These are phyloP conservation scores for Candida tibetensis DNA, from an alignment of 805 yeast species.

Conservation along the genomic window DNA sequence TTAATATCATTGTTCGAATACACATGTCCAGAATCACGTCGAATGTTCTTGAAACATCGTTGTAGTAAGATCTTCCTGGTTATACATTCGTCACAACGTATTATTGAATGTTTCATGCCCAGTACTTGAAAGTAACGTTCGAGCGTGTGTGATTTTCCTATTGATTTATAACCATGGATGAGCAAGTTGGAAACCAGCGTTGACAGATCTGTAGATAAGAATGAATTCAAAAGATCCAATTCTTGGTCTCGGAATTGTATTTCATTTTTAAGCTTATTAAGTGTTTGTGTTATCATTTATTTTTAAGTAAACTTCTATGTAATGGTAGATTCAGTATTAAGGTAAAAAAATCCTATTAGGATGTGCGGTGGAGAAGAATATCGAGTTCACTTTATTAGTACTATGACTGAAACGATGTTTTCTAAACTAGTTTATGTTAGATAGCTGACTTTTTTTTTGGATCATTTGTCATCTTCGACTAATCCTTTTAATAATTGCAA, in stretches of 20 bases:
- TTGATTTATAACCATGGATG: slow-evolving; percentile 48
- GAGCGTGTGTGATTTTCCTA: slow-evolving; percentile 47
- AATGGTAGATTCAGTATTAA: no score
- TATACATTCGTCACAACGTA: slow-evolving; percentile 47
- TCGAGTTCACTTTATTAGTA: no score
- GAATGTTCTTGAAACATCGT: slow-evolving; percentile 37
- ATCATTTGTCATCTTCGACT: slow-evolving; percentile 24
- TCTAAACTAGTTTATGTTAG: no score
- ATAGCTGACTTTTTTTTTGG: no score
- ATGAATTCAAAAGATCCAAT: slow-evolving; percentile 32
- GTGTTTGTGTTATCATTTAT: background rate
- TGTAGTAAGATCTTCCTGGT: slow-evolving; percentile 41
- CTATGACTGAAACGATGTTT: no score
- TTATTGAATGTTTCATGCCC: slow-evolving; percentile 24
- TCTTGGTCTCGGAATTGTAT: slow-evolving; percentile 34
- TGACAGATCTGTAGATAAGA: slow-evolving; percentile 26
- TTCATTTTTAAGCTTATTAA: slow-evolving; percentile 5
- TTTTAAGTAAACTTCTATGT: no score
- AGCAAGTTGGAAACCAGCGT: slow-evolving; percentile 36
- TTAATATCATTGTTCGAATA: slow-evolving; percentile 13
- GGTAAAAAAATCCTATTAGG: no score
- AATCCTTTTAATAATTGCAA: slow-evolving; percentile 50
- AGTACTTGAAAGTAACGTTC: slow-evolving; percentile 26
- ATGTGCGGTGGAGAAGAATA: no score
- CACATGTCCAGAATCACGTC: slow-evolving; percentile 31